Evolutionary conservation across 305 asterid genomes (phyloP).

Genomic region (Fraxinus xanthoxyloides): DNA sequence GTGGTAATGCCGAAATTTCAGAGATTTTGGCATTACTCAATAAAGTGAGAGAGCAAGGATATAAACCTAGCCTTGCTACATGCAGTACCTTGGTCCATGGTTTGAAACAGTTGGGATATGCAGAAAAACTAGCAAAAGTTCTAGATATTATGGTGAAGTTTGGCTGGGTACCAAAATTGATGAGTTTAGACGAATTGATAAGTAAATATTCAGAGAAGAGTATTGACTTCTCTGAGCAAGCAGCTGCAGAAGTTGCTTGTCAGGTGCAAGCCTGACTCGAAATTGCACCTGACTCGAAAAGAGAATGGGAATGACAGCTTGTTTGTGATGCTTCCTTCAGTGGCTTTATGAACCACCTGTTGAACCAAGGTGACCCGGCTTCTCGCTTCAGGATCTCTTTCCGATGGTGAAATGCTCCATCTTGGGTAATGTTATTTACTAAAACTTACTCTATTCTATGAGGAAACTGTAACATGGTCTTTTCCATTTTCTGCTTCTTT

Average conservation of each 20-base stretch:
- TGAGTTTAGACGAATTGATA: slow-evolving; percentile 45
- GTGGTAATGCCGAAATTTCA: slow-evolving; percentile 47
- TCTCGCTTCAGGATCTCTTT: background rate
- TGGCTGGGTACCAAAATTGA: slow-evolving; percentile 61
- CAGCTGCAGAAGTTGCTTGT: slow-evolving; percentile 43
- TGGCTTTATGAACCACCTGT: slow-evolving; percentile 23
- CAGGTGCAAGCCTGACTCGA: slow-evolving; percentile 31
- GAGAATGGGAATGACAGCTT: slow-evolving; percentile 4
- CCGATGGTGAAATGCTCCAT: background rate
- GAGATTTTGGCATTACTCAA: slow-evolving; percentile 46
- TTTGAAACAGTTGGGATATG: slow-evolving; percentile 56
- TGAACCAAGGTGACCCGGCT: background rate
- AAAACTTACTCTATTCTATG: background rate
- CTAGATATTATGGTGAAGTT: slow-evolving; percentile 48
- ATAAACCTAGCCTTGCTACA: slow-evolving; percentile 51
- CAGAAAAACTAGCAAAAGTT: slow-evolving; percentile 43
- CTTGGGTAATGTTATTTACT: background rate
- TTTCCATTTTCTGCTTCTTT: background rate
- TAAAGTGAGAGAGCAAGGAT: slow-evolving; percentile 58
- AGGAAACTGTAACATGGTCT: background rate
- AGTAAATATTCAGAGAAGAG: slow-evolving; percentile 29
- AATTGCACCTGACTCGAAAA: slow-evolving; percentile 20
- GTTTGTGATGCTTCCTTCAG: slow-evolving; percentile 1
- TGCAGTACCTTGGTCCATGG: slow-evolving; percentile 63
- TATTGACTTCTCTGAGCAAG: slow-evolving; percentile 27